Evolutionary conservation across 176 grass and related monocot species (phyloP).

Genomic region (Raddia distichophylla): DNA sequence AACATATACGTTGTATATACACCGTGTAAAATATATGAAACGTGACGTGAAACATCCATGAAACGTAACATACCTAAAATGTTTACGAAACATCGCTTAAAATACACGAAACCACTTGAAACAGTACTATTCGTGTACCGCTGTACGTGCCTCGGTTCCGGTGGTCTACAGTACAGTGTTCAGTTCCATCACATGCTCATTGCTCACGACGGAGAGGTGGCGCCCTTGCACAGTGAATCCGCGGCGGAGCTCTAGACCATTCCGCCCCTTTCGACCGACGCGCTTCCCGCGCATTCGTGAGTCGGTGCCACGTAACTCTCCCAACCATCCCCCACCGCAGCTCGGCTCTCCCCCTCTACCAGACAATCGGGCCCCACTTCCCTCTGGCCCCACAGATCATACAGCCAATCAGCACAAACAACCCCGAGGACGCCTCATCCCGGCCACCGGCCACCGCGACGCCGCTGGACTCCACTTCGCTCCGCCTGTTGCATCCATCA

Average conservation of each 20-base stretch:
- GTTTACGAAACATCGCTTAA: no score
- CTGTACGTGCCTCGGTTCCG: no score
- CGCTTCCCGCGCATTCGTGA: slow-evolving; percentile 46
- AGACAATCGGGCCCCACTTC: accelerated
- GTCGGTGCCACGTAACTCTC: slow-evolving; percentile 43
- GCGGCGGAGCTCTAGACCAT: slow-evolving; percentile 43
- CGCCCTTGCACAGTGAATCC: slow-evolving; percentile 35
- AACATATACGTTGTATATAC: no score
- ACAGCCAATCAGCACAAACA: accelerated
- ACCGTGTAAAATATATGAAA: no score
- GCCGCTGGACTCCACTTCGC: slow-evolving; percentile 38
- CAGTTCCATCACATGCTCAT: neutral
- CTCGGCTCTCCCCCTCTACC: neutral
- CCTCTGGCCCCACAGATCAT: neutral
- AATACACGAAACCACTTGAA: no score
- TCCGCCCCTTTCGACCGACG: slow-evolving; percentile 53
- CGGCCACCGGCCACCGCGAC: slow-evolving; percentile 5
- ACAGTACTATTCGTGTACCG: no score
- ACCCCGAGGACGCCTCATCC: no score
- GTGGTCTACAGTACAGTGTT: neutral
- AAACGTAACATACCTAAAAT: no score
- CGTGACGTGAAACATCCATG: no score
- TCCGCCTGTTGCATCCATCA: neutral
- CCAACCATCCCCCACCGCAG: neutral
- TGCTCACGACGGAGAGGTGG: neutral